These are phyloP conservation scores for Penicillium griseofulvum DNA, from an alignment of 2,329 filamentous ascomycete genomes.

Conservation along the genomic window DNA sequence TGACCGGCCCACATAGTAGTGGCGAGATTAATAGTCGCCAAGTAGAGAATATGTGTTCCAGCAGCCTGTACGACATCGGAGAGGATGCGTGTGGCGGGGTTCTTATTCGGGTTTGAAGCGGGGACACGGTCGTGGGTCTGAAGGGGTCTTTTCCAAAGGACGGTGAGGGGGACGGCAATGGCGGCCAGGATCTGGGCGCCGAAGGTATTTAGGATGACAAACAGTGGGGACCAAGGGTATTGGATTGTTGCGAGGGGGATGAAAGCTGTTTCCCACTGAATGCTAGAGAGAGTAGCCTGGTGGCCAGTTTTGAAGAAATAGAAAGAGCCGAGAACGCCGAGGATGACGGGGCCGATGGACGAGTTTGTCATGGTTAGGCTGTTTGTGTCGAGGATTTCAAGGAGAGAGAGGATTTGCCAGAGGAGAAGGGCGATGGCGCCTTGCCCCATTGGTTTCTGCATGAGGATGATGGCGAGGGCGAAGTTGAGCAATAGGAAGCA, in stretches of 20 bases:
- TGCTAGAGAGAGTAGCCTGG: constrained; percentile 79
- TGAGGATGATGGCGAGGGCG: constrained; percentile 69
- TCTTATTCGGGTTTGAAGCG: constrained; percentile 20
- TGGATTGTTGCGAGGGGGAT: constrained; percentile 77
- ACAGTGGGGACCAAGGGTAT: constrained; percentile 85
- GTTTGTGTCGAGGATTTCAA: constrained; percentile 64
- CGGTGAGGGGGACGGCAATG: constrained; percentile 73
- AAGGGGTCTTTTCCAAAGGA: constrained; percentile 85
- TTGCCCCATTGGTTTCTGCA: constrained; percentile 93
- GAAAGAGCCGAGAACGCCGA: constrained; percentile 86
- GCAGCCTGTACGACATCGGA: constrained; percentile 69
- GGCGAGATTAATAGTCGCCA: constrained; percentile 76
- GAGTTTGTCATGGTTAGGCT: constrained; percentile 57
- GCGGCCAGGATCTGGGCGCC: constrained; percentile 83
- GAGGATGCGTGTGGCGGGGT: constrained; percentile 50
- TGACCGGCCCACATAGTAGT: constrained; percentile 90
- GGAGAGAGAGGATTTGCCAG: constrained; percentile 81
- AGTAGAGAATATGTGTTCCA: constrained; percentile 75
- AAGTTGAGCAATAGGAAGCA: constrained; percentile 79
- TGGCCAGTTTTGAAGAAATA: constrained; percentile 98
- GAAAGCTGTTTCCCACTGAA: constrained; percentile 96
- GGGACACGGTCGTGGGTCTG: constrained; percentile 57
- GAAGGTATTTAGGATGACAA: constrained; percentile 82
- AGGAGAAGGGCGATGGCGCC: constrained; percentile 78
- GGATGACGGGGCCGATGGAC: constrained; percentile 76